These are phyloP conservation scores for Starmerella khaoyaiensis DNA, from an alignment of 805 yeast species.

Conservation along the genomic window DNA sequence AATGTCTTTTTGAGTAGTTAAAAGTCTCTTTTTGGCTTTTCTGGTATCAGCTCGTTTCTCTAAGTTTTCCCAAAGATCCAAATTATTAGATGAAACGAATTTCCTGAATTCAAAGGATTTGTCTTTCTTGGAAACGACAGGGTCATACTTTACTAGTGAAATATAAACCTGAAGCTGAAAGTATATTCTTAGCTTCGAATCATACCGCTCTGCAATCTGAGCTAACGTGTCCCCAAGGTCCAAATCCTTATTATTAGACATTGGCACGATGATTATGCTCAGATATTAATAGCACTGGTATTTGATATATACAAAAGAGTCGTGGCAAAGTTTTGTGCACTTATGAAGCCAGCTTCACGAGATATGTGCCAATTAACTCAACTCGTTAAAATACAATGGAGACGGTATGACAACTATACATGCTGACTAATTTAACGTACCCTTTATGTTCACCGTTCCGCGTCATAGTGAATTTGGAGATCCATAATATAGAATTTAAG, in stretches of 20 bases:
- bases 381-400: too few species aligned
- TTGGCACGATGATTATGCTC: not conserved
- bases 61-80: constrained; percentile 30
- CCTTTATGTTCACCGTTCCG: too few species aligned
- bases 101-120: constrained; percentile 26
- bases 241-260: constrained; percentile 5
- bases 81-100: constrained; percentile 20
- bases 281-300: constrained; percentile 1
- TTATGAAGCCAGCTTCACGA: not conserved
- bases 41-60: constrained; percentile 16
- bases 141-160: constrained; percentile 30
- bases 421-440: too few species aligned
- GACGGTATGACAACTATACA: too few species aligned
- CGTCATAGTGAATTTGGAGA: too few species aligned
- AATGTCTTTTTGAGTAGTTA: constrained; percentile 4
- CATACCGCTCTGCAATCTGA: constrained; percentile 24
- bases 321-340: constrained; percentile 1
- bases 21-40: constrained; percentile 15
- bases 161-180: constrained; percentile 32
- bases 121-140: constrained; percentile 27
- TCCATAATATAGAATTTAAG: too few species aligned
- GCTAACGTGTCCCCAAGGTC: constrained; percentile 11
- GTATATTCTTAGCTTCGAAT: constrained; percentile 28
- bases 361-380: constrained; percentile 5
- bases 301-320: not conserved